phyloP scores from a whole-genome alignment of 2,329 filamentous ascomycete genomes.

The Aquanectria penicillioides region DNA sequence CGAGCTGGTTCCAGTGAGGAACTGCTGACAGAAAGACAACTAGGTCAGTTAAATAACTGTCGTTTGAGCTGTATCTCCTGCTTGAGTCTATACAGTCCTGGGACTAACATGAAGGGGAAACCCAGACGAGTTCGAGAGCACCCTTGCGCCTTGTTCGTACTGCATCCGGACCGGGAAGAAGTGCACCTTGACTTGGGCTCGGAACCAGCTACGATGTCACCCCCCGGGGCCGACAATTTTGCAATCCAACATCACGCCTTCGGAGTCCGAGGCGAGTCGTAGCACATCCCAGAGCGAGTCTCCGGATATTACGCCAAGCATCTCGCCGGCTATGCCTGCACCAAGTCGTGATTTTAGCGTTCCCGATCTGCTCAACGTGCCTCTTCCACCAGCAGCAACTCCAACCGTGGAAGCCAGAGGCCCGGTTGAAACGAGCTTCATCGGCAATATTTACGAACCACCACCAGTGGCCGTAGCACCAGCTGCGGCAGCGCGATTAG shows the following conservation, averaged over 20 bases:
- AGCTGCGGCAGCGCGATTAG: too few relatives aligned
- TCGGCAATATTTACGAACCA: too few relatives aligned
- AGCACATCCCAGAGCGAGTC: conserved; percentile 31
- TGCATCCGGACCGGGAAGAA: conserved; percentile 40
- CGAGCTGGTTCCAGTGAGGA: conserved; percentile 24
- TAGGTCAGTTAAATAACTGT: conserved; percentile 33
- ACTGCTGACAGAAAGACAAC: conserved; percentile 38
- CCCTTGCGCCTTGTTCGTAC: conserved; percentile 38
- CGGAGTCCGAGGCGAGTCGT: conserved; percentile 28
- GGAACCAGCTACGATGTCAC: conserved; percentile 39
- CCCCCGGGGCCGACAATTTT: too few relatives aligned
- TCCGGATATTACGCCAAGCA: too few relatives aligned
- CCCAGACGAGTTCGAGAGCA: conserved; percentile 38
- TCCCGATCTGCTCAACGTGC: too few relatives aligned
- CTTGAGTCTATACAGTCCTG: not conserved
- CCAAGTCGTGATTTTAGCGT: too few relatives aligned
- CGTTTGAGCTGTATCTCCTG: not conserved
- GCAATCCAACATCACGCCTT: conserved; percentile 21
- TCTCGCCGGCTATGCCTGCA: too few relatives aligned
- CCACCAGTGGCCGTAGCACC: too few relatives aligned
- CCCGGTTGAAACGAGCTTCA: too few relatives aligned
- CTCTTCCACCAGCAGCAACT: too few relatives aligned
- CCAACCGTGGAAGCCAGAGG: too few relatives aligned
- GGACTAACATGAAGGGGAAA: conserved; percentile 6
- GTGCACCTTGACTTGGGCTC: conserved; percentile 41